Evolutionary conservation across 441 rosid species (phyloP).

Genomic region (Populus hybrid): DNA sequence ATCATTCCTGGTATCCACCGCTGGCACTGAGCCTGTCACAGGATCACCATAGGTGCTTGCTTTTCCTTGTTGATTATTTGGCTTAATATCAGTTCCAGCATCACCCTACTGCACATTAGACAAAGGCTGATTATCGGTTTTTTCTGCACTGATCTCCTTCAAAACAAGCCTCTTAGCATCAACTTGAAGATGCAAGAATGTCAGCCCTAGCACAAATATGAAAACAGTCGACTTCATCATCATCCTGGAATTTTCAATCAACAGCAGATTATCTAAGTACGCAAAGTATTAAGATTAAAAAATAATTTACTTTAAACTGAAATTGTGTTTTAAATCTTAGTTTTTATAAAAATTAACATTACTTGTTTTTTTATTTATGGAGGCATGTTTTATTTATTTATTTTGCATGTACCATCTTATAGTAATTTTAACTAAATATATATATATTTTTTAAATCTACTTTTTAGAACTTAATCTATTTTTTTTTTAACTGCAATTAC

Average conservation of each 20-base stretch:
- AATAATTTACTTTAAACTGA: slow-evolving; percentile 3
- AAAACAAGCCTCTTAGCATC: slow-evolving; percentile 20
- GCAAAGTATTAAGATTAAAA: not conserved
- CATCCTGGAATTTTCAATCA: slow-evolving; percentile 1
- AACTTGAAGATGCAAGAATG: slow-evolving; percentile 17
- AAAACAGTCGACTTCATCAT: slow-evolving; percentile 23
- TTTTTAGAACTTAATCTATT: too few species aligned
- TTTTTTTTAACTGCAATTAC: too few species aligned
- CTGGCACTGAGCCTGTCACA: slow-evolving; percentile 1
- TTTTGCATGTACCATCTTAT: too few species aligned
- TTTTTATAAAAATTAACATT: too few species aligned
- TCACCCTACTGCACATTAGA: not conserved
- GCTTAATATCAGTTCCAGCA: slow-evolving; percentile 5
- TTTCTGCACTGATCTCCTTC: slow-evolving; percentile 1
- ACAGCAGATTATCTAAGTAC: not conserved
- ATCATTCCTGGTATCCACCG: not conserved
- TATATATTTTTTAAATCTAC: too few species aligned
- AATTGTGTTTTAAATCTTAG: too few species aligned
- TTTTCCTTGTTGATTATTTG: slow-evolving; percentile 9
- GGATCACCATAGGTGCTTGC: not conserved
- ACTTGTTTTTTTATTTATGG: too few species aligned
- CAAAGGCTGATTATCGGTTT: not conserved
- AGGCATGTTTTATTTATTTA: too few species aligned
- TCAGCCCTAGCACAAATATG: slow-evolving; percentile 18
- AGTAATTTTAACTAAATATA: too few species aligned